A percentile compares a stretch with the other conserved stretches of the same genome.
These are phyloP conservation scores for Candolleomyces efflorescens DNA, from an alignment of 768 basidiomycete genomes.

Conservation along the genomic window DNA sequence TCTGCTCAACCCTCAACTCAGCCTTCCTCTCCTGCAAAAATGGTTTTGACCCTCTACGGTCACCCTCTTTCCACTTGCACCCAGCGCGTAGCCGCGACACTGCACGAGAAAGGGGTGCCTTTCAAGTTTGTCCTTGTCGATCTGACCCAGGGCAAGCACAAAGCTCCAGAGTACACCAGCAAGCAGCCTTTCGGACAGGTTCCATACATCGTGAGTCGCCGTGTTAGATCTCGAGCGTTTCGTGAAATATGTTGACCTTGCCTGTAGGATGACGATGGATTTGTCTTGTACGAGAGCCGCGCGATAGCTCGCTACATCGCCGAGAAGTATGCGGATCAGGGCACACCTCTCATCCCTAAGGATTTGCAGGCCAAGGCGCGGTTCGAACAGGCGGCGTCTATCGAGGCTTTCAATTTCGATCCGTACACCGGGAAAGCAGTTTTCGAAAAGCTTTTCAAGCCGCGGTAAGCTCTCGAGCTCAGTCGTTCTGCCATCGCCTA, in stretches of 20 bases:
- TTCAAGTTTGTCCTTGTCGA: constrained; percentile 8
- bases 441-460: constrained; percentile 46
- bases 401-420: constrained; percentile 54
- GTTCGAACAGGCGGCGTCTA: constrained; percentile 49
- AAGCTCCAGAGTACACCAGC: constrained; percentile 2
- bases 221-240: not conserved
- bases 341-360: constrained; percentile 46
- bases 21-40: not conserved
- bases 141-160: constrained; percentile 6
- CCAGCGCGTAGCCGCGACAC: constrained; percentile 7
- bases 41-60: constrained; percentile 11
- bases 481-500: no score
- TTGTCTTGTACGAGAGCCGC: constrained; percentile 58
- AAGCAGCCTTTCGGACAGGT: constrained; percentile 14
- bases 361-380: constrained; percentile 33
- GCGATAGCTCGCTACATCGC: constrained; percentile 59
- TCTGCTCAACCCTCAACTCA: no score
- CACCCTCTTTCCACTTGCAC: constrained; percentile 8
- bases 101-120: constrained; percentile 13
- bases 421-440: constrained; percentile 36
- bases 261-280: constrained; percentile 53
- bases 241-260: not conserved
- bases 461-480: constrained; percentile 23
- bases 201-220: constrained; percentile 8
- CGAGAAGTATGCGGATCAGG: constrained; percentile 49